Conservation (phyloP, 495 filamentous ascomycete genomes). For the Beverwykella pulmonaria region DNA sequence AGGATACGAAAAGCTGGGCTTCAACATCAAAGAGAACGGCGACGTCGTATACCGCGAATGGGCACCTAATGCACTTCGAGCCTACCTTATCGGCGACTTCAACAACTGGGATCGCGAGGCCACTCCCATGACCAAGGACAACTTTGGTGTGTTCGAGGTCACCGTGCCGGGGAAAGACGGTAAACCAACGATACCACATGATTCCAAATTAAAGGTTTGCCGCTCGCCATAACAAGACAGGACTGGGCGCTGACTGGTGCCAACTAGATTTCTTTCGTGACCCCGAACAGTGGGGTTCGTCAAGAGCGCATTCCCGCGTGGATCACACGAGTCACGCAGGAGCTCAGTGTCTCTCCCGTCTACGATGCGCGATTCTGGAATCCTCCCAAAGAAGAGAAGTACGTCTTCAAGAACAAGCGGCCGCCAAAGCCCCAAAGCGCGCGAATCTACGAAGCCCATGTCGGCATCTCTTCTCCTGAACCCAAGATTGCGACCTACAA, state of each 20-base stretch:
- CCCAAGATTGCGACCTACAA: conserved; percentile 88
- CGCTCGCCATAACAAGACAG: conserved; percentile 7
- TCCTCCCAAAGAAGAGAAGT: conserved; percentile 71
- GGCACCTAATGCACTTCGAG: conserved; percentile 84
- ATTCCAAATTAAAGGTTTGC: conserved; percentile 88
- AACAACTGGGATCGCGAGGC: conserved; percentile 87
- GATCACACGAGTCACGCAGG: conserved; percentile 96
- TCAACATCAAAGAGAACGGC: conserved; percentile 75
- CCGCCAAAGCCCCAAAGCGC: conserved; percentile 84
- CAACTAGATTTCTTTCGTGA: conserved; percentile 77
- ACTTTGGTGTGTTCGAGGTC: conserved; percentile 88
- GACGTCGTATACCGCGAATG: conserved; percentile 94
- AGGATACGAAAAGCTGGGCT: conserved; percentile 82
- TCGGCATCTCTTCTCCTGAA: conserved; percentile 94
- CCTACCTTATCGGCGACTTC: conserved; percentile 93
- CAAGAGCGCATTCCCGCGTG: conserved; percentile 90
- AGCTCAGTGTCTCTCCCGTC: conserved; percentile 79
- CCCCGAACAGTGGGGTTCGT: conserved; percentile 69
- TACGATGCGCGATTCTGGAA: conserved; percentile 99
- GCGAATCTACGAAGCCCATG: conserved; percentile 95
- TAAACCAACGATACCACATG: conserved; percentile 79
- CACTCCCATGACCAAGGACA: conserved; percentile 81
- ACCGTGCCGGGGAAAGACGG: conserved; percentile 74
- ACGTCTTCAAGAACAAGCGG: conserved; percentile 78
- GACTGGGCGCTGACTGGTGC: conserved; percentile 28